Evolutionary conservation across 495 filamentous ascomycete genomes (phyloP).

Genomic region (Terfezia boudieri): DNA sequence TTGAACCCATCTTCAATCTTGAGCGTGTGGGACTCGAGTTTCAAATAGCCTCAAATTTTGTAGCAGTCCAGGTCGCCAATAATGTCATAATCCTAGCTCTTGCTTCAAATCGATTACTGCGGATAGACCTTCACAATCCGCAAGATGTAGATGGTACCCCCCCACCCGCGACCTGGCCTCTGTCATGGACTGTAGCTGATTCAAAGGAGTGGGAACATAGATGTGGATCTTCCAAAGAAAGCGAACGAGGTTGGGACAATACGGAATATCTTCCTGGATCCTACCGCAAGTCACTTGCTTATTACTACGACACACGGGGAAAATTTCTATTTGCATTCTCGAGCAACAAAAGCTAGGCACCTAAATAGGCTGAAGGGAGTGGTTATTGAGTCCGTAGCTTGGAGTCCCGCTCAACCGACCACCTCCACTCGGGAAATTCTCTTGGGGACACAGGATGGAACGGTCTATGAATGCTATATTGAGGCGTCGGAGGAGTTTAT

Average conservation of each 20-base stretch:
- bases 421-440: slow-evolving; percentile 91
- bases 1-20: slow-evolving; percentile 66
- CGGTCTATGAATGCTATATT: slow-evolving; percentile 86
- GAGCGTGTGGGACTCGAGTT: slow-evolving; percentile 80
- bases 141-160: slow-evolving; percentile 82
- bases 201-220: slow-evolving; percentile 41
- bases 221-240: slow-evolving; percentile 67
- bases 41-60: slow-evolving; percentile 71
- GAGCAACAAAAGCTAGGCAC: slow-evolving; percentile 66
- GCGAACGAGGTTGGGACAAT: slow-evolving; percentile 76
- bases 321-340: slow-evolving; percentile 94
- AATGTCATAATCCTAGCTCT: slow-evolving; percentile 85
- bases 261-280: slow-evolving; percentile 87
- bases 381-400: slow-evolving; percentile 68
- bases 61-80: slow-evolving; percentile 88
- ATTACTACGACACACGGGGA: slow-evolving; percentile 80
- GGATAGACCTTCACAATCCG: slow-evolving; percentile 82
- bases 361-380: slow-evolving; percentile 69
- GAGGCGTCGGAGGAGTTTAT: slow-evolving; percentile 88
- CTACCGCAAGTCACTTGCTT: slow-evolving; percentile 80
- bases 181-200: background rate
- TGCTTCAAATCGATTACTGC: slow-evolving; percentile 65
- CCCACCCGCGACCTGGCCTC: slow-evolving; percentile 22
- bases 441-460: slow-evolving; percentile 73
- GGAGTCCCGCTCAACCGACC: slow-evolving; percentile 93